These are phyloP conservation scores for Fragosphaeria purpurea DNA, from an alignment of 2,329 filamentous ascomycete species.

Conservation along the genomic window DNA sequence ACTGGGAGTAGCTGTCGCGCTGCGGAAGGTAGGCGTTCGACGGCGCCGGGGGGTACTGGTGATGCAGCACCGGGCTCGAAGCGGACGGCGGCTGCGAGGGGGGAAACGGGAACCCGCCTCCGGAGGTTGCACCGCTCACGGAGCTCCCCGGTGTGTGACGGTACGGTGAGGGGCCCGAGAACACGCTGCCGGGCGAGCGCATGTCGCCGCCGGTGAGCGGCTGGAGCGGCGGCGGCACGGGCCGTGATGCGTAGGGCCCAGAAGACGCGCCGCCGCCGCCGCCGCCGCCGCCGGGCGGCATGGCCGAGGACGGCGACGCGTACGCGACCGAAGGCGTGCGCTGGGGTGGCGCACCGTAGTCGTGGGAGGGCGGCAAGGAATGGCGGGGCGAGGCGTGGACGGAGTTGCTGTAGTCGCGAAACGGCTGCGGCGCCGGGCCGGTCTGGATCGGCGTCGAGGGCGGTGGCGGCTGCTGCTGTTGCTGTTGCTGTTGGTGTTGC, in stretches of 20 bases:
- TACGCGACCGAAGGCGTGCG: conserved; percentile 24
- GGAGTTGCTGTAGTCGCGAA: conserved; percentile 40
- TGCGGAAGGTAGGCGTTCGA: conserved; percentile 29
- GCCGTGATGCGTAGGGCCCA: conserved; percentile 31
- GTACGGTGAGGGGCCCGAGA: conserved; percentile 38
- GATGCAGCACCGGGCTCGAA: conserved; percentile 41
- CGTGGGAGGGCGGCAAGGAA: conserved; percentile 30
- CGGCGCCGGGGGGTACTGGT: conserved; percentile 34
- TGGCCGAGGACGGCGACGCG: conserved; percentile 24
- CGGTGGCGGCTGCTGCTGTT: conserved; percentile 18
- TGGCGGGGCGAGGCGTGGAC: conserved; percentile 39
- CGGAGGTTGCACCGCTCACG: conserved; percentile 23
- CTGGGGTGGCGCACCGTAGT: conserved; percentile 27
- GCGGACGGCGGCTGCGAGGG: conserved; percentile 29
- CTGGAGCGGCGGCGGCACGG: conserved; percentile 36
- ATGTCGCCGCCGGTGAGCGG: conserved; percentile 34
- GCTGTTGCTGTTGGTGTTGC: conserved; percentile 16
- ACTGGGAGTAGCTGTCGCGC: conserved; percentile 36
- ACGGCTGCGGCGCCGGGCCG: conserved; percentile 31
- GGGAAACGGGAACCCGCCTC: conserved; percentile 41
- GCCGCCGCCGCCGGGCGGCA: conserved; percentile 18
- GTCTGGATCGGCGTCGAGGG: conserved; percentile 29
- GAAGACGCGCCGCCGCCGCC: too few species aligned
- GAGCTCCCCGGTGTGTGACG: conserved; percentile 39
- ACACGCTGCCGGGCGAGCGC: conserved; percentile 38